A percentile compares a stretch with the other conserved stretches of the same genome.
Evolutionary conservation across 108 stramenopile genomes (phyloP).

Genomic region (Chaetoceros tenuissimus): DNA sequence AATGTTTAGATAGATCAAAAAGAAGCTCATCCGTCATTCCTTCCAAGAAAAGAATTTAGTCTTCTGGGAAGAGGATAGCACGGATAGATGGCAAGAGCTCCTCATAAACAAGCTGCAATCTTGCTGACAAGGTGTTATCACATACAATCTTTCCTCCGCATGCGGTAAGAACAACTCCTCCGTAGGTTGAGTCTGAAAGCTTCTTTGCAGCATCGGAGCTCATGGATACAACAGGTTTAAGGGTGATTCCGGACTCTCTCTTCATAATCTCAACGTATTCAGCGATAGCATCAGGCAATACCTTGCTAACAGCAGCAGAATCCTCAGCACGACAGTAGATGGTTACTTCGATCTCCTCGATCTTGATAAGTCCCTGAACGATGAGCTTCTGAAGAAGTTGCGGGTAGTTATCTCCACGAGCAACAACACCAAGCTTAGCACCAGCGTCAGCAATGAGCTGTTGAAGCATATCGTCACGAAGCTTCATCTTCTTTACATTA

Average conservation of each 20-base stretch:
- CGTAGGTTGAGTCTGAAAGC: constrained; percentile 69
- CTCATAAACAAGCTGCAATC: constrained; percentile 83
- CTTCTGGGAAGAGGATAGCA: constrained; percentile 85
- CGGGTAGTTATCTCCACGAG: constrained; percentile 83
- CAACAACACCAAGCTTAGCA: constrained; percentile 71
- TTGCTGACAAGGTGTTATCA: constrained; percentile 93
- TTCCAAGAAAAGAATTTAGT: constrained; percentile 11
- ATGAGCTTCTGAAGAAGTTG: constrained; percentile 91
- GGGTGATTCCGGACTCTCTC: constrained; percentile 76
- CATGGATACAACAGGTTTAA: constrained; percentile 71
- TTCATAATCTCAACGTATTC: constrained; percentile 93
- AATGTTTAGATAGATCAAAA: no score
- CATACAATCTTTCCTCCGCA: constrained; percentile 88
- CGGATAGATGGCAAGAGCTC: constrained; percentile 94
- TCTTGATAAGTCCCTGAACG: constrained; percentile 98
- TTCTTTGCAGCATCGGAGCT: constrained; percentile 62
- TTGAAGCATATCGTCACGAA: constrained; percentile 88
- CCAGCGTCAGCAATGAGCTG: constrained; percentile 67
- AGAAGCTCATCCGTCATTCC: no score
- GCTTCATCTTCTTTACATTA: constrained; percentile 96
- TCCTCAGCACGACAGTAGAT: constrained; percentile 88
- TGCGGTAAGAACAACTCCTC: constrained; percentile 91
- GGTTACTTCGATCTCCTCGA: constrained; percentile 90
- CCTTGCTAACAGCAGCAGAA: constrained; percentile 58
- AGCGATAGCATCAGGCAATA: constrained; percentile 72